Percentiles rank a stretch among this genome's conserved stretches.
phyloP scores from a whole-genome alignment of 2,329 filamentous ascomycete species.

The Pseudogymnoascus sp. region DNA sequence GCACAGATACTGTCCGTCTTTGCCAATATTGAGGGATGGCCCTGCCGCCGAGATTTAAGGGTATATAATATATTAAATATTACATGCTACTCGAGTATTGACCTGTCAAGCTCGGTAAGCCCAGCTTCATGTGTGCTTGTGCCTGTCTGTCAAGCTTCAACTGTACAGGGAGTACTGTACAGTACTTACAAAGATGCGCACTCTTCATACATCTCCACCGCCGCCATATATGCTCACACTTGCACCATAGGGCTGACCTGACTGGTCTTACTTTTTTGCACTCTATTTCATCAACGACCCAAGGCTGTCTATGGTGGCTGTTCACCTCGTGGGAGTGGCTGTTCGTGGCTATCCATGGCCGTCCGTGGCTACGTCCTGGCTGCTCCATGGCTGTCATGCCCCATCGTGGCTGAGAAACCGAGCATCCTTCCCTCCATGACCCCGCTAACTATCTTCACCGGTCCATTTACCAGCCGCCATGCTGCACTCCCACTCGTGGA shows the following conservation, averaged over 20 bases:
- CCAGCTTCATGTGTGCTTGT: not conserved
- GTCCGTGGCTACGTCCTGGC: too few species aligned
- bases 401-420: not conserved
- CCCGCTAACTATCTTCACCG: not conserved
- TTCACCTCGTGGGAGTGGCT: not conserved
- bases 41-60: not conserved
- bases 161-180: not conserved
- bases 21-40: not conserved
- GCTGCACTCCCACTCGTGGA: not conserved
- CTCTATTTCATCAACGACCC: not conserved
- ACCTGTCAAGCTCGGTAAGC: not conserved
- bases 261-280: not conserved
- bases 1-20: not conserved
- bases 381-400: not conserved
- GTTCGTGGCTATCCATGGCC: not conserved
- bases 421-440: not conserved
- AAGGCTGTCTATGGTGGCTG: not conserved
- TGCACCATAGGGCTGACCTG: not conserved
- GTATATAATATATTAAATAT: not conserved
- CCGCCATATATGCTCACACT: not conserved
- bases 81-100: not conserved
- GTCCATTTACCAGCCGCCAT: not conserved
- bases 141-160: not conserved
- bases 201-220: not conserved
- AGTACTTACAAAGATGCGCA: not conserved